Conservation (phyloP, 2,329 filamentous ascomycete species). For the Cucurbitaria berberidis region DNA sequence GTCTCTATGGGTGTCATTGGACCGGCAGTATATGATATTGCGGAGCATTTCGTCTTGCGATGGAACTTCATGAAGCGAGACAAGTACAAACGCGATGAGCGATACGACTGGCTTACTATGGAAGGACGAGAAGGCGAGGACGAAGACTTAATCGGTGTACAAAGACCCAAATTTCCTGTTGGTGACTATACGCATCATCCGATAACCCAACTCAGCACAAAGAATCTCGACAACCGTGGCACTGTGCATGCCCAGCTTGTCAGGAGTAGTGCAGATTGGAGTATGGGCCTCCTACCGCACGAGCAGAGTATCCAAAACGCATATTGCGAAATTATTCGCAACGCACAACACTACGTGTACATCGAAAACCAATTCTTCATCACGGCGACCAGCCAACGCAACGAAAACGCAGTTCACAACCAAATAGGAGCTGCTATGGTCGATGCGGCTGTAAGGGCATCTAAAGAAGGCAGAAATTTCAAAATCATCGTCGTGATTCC, state of each 20-base stretch:
- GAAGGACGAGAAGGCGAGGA: constrained; percentile 77
- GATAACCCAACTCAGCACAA: constrained; percentile 69
- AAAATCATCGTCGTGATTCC: constrained; percentile 89
- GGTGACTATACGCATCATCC: constrained; percentile 88
- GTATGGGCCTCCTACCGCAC: constrained; percentile 77
- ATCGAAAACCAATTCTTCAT: constrained; percentile 99
- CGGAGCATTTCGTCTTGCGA: constrained; percentile 89
- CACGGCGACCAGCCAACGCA: constrained; percentile 75
- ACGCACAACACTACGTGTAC: constrained; percentile 91
- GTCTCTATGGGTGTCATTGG: constrained; percentile 91
- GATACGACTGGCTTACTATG: constrained; percentile 84
- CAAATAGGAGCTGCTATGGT: constrained; percentile 88
- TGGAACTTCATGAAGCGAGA: constrained; percentile 98
- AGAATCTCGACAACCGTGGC: constrained; percentile 66
- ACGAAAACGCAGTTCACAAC: constrained; percentile 86
- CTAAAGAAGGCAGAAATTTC: constrained; percentile 85
- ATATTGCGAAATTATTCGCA: constrained; percentile 82
- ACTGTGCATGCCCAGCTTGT: constrained; percentile 83
- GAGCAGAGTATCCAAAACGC: constrained; percentile 90
- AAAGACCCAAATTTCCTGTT: constrained; percentile 85
- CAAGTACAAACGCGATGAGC: constrained; percentile 90
- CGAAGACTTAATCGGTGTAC: constrained; percentile 86
- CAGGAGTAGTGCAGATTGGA: constrained; percentile 93
- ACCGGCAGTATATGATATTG: constrained; percentile 89
- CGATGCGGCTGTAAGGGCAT: constrained; percentile 82